Base-by-base conservation (phyloP, 352 stramenopile genomes). In the Phytophthora palmivora region DNA sequence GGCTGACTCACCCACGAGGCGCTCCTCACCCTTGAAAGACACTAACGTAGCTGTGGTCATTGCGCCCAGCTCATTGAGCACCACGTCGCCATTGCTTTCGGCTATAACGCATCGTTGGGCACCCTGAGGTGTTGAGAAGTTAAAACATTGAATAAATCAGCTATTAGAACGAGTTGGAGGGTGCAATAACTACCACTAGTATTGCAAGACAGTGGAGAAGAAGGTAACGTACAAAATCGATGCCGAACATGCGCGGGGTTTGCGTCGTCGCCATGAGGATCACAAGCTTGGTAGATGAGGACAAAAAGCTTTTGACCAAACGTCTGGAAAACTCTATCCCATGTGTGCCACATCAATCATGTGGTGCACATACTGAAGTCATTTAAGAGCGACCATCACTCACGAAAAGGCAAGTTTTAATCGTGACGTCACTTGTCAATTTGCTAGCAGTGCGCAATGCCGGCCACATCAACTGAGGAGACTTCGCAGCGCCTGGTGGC, bases 41-140 rank as follows among this genome's bases (percentile, higher is more conserved):
- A 97, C 85, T 16, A 96, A 70, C 30, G 84, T 92, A 24, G 88
- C 86, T 3, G 86, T 94, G 28, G 87, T 95, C 81, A 96, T 93
- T 41, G 75, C 80, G 34, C 90, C 90, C 8, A 97, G 83, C 68
- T 96, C 88, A 51, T 96, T 96, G 32, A 95, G 82, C 66, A 96
- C 82, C 26, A 96, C 87, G 34, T 95, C 89, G 45, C 87, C 87
- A 2, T 70, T 78, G 62, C 63, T 76, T 47, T 79, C 77, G 22
- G 87, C 84, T 10, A 93, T 76, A 5, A 95, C 87, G 48, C 79
- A 95, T 57, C 83, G 87, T 70, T 89, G 81, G 21, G 87, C 88
- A 48, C 87, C 83, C 87, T 93, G 34, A 7, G 14, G 47, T 26
- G 22, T 46, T n/a, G 7, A 56, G 1, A 37, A 34, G 3, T 38